Percentiles rank a stretch among this genome's conserved stretches.
Conservation (phyloP, 805 yeast genomes). For the Wickerhamomyces pijperi region DNA sequence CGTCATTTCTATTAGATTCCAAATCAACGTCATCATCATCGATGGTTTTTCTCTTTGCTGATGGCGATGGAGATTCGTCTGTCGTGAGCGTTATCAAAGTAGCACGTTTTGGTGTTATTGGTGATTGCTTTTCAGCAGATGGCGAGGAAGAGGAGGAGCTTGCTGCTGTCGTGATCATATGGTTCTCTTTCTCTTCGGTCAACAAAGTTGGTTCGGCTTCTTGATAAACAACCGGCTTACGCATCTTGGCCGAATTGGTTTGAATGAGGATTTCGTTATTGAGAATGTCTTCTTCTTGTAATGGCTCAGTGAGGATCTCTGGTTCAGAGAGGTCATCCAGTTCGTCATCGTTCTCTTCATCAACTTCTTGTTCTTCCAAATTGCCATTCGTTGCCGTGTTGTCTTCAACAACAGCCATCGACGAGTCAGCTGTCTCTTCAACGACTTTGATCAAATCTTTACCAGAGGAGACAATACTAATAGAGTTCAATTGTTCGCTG, state of each 20-base stretch:
- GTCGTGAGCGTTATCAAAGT: background rate
- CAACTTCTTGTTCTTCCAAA: constrained; percentile 4
- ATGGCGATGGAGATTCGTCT: constrained; percentile 9
- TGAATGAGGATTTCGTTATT: constrained; percentile 2
- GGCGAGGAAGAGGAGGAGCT: no score
- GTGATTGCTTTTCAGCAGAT: no score
- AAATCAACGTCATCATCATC: constrained; percentile 1
- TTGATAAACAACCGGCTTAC: no score
- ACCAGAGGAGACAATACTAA: constrained; percentile 13
- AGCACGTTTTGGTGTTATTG: background rate
- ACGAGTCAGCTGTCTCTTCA: constrained; percentile 22
- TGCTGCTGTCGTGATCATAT: no score
- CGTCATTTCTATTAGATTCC: background rate
- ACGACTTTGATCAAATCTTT: constrained; percentile 11
- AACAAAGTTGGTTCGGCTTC: background rate
- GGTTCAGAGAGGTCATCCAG: constrained; percentile 3
- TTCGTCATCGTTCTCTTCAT: constrained; percentile 8
- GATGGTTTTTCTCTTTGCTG: constrained; percentile 6
- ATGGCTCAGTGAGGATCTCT: constrained; percentile 11
- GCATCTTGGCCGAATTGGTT: background rate
- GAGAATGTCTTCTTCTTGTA: constrained; percentile 12
- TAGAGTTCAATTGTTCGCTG: constrained; percentile 18
- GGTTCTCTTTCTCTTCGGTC: constrained; percentile 2
- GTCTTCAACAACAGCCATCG: constrained; percentile 31
- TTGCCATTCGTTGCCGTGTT: constrained; percentile 3